Evolutionary conservation across 768 basidiomycete species (phyloP), one percentile per base, ranked within the genome.

Genomic region (Tulasnella sp.): DNA sequence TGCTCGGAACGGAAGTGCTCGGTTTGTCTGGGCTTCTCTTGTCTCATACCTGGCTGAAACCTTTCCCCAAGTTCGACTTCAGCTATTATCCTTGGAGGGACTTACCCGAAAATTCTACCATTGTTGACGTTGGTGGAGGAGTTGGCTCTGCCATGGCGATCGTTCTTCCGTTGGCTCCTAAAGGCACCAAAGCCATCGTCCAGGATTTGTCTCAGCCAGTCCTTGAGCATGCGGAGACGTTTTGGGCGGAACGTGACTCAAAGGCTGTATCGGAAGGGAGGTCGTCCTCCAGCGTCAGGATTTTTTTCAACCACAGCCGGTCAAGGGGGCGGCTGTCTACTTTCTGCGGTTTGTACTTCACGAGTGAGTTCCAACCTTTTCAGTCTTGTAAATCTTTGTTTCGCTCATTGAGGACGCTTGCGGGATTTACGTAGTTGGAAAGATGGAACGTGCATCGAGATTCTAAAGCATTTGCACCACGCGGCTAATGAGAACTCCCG

Each of bases 271-370:
- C 42, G 23, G 44, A 42, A 16, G 74, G 74, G 44, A 51, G 26
- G 74, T 75, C 20, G 15, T 29, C 10, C 35, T 51, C 11, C 46
- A 51, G 16, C 23, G 32, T 0, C 79, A 79, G 72, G 80, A 81
- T 51, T 79, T 78, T 67, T 78, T 81, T 55, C 40, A 48, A 6
- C 70, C 77, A 4, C 79, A 81, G 48, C 79, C 79, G 0, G 39
- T 77, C 57, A 74, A 78, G n/a, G 77, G 69, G 0, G 80, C 80
- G 1, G 71, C 67, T 5, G 79, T 79, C 5, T 81, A 81, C 69
- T 70, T 79, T 48, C 15, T 79, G 1, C 70, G 79, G n/a, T 18
- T 35, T 35, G 42, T 76, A 37, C 46, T 81, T 75, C 72, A 73
- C 72, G 72, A 73, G 72, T 39, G n/a, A 13, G 72, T 40, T 5